Percentiles rank a stretch among this genome's conserved stretches.
Conservation (phyloP, 192 early-diverging fungal species). For the Backusella liffmaniae region DNA sequence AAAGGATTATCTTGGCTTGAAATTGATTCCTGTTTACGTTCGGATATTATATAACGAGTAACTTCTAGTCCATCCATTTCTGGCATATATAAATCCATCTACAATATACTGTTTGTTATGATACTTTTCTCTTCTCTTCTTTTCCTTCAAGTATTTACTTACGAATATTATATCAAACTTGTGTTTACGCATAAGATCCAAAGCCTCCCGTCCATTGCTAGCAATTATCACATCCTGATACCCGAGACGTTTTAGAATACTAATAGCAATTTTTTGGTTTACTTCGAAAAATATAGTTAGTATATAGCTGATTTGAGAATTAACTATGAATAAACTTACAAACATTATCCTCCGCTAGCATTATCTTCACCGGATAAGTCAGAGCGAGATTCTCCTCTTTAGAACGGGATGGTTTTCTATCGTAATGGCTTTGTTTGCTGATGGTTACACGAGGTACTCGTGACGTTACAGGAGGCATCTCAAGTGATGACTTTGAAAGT, state of each 20-base stretch:
- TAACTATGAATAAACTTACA: conserved; percentile 18
- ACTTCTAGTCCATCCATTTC: conserved; percentile 44
- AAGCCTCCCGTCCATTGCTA: conserved; percentile 48
- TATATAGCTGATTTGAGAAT: not conserved
- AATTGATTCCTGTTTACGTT: conserved; percentile 2
- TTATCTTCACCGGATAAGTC: conserved; percentile 30
- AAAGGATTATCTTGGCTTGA: not conserved
- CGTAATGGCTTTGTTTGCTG: conserved; percentile 9
- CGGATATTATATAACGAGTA: conserved; percentile 29
- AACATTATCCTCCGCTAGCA: conserved; percentile 41
- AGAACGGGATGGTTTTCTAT: not conserved
- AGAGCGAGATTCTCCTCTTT: conserved; percentile 31
- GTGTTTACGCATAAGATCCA: conserved; percentile 42
- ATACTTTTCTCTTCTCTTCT: not conserved
- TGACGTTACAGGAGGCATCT: not conserved
- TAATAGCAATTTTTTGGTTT: conserved; percentile 54
- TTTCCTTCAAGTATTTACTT: conserved; percentile 3
- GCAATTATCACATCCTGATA: conserved; percentile 47
- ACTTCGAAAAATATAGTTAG: conserved; percentile 23
- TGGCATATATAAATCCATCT: conserved; percentile 47
- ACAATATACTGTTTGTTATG: not conserved
- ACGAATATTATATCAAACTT: conserved; percentile 49
- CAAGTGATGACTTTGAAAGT: conserved; percentile 1
- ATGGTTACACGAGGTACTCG: not conserved
- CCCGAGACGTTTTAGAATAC: conserved; percentile 50